Base-by-base conservation (phyloP, 2,329 filamentous ascomycete species). In the Rhexocercosporidium sp. region DNA sequence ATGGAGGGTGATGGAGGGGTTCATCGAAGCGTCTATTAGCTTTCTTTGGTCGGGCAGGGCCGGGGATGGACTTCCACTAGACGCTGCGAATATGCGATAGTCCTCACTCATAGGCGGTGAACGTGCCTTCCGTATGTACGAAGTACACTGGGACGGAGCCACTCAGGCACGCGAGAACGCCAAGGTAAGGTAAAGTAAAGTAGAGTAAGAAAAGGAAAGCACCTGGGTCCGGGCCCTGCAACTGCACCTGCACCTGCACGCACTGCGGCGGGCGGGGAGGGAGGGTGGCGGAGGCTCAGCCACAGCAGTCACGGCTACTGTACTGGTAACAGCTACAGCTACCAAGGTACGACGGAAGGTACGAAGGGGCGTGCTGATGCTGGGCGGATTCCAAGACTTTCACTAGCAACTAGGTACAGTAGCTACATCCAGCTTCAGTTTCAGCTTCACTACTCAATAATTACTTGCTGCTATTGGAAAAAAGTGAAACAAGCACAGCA, bases 21-120 rank as follows among this genome's bases (percentile, higher is more conserved):
- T 70, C 34, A 62, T 46, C 37, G 27, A 46, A 31, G 31, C 56
- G 59, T 65, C 61, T 63, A 44, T 56, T 56, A 14, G 46, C 22
- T 44, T 47, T 47, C n/a, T n/a, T n/a, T n/a, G n/a, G n/a, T n/a
- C n/a, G n/a, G n/a, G n/a, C n/a, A n/a, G n/a, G 11, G 25, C 46
- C 20, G 20, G 49, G 29, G 44, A 34, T 41, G 49, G n/a, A n/a
- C n/a, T n/a, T n/a, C n/a, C n/a, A n/a, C n/a, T 54, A 57, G 57
- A 22, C 49, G 46, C 44, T 46, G 56, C 34, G n/a, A n/a, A n/a
- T n/a, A n/a, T n/a, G n/a, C n/a, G 34, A 46, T 44, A 6, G 37
- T 20, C 22, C 46, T 34, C 39, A 60, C 46, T 34, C 39, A 60
- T 60, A 54, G 60, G 60, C 60, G 49, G 60, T 56, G 47, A 63